Evolutionary conservation across 108 stramenopile genomes (phyloP).

Genomic region (Fistulifera pelliculosa): DNA sequence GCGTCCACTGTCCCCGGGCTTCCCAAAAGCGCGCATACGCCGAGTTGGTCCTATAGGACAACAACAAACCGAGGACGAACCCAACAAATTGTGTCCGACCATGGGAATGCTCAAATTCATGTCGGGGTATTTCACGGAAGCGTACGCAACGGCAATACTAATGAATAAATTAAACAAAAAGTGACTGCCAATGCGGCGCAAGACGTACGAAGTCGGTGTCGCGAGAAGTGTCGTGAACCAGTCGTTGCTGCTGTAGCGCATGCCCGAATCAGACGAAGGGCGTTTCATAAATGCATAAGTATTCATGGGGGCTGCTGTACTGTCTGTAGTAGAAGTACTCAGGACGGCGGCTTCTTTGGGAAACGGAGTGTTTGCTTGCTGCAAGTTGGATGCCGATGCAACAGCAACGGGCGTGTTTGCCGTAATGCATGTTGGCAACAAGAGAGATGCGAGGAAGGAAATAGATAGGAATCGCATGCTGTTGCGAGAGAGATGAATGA

Average conservation of each 20-base stretch:
- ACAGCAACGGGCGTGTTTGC: too few relatives aligned
- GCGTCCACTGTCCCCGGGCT: conserved; percentile 47
- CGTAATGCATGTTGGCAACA: too few relatives aligned
- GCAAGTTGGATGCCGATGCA: too few relatives aligned
- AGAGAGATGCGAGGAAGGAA: too few relatives aligned
- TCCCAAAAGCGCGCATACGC: conserved; percentile 84
- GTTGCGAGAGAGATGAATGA: too few relatives aligned
- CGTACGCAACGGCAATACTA: conserved; percentile 10
- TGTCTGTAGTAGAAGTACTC: too few relatives aligned
- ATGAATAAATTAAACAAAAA: conserved; percentile 23
- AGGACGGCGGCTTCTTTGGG: too few relatives aligned
- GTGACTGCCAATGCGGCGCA: conserved; percentile 38
- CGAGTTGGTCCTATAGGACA: conserved; percentile 86
- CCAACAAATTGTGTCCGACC: conserved; percentile 50
- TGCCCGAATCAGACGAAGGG: conserved; percentile 18
- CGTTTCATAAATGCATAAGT: conserved; percentile 2
- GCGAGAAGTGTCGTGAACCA: conserved; percentile 42
- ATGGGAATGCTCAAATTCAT: conserved; percentile 26
- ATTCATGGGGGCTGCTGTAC: too few relatives aligned
- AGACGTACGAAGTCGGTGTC: conserved; percentile 25
- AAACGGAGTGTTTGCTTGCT: too few relatives aligned
- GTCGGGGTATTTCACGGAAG: neutral
- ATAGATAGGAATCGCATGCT: too few relatives aligned
- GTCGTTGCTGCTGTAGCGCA: conserved; percentile 41
- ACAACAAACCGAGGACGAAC: conserved; percentile 70